Evolutionary conservation across 2,329 filamentous ascomycete genomes (phyloP).

Genomic region (Fusarium pseudocircinatum): DNA sequence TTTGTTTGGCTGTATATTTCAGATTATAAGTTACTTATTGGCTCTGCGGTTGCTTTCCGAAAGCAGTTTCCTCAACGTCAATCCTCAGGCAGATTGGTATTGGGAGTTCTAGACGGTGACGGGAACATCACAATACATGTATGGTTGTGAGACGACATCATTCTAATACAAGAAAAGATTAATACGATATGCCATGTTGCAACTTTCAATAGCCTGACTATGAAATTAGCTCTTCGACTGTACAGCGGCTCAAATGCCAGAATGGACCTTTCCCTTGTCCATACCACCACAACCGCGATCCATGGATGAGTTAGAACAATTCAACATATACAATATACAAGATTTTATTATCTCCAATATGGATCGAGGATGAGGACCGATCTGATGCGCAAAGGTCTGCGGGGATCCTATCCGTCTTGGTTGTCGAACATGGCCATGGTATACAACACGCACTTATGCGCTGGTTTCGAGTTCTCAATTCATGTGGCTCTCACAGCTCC

Average conservation of each 20-base stretch:
- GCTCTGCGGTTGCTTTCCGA: background rate
- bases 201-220: background rate
- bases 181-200: background rate
- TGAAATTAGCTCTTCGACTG: background rate
- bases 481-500: no score
- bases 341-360: no score
- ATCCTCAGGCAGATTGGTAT: background rate
- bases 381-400: background rate
- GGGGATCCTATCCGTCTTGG: background rate
- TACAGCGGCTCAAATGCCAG: background rate
- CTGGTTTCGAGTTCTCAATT: background rate
- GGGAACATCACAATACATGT: background rate
- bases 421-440: background rate
- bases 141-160: background rate
- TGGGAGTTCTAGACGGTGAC: background rate
- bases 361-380: background rate
- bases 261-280: background rate
- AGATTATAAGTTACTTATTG: background rate
- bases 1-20: background rate
- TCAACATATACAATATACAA: background rate
- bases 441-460: background rate
- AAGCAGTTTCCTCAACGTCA: background rate
- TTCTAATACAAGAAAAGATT: background rate
- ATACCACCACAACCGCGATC: background rate
- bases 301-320: background rate